Evolutionary conservation across 73 alveolate genomes (phyloP).

Genomic region (Tetrahymena thermophila): DNA sequence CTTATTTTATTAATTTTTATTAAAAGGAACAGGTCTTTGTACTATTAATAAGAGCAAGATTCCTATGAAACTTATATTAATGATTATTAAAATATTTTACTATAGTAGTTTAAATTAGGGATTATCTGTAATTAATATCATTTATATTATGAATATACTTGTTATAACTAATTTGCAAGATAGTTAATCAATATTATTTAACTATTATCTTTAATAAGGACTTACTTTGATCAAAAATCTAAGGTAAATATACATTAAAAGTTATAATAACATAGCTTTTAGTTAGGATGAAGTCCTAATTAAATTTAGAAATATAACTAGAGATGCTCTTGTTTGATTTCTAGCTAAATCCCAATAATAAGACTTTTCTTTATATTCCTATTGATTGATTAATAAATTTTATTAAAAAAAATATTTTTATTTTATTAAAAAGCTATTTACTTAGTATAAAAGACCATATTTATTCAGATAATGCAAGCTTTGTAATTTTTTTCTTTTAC

Average conservation of each 20-base stretch:
- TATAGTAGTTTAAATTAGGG: not conserved
- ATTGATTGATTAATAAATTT: not conserved
- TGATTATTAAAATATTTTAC: not conserved
- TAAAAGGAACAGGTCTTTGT: not conserved
- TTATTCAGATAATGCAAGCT: not conserved
- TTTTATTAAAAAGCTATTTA: not conserved
- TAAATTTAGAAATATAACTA: not conserved
- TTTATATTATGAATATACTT: not conserved
- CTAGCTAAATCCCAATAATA: not conserved
- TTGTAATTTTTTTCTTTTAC: not conserved
- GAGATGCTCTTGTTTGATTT: not conserved
- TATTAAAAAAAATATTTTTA: not conserved
- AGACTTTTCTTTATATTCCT: not conserved
- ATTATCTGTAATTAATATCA: not conserved
- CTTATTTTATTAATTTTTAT: not conserved
- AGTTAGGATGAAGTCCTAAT: not conserved
- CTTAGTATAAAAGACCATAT: not conserved
- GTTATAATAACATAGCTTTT: not conserved
- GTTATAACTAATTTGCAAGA: not conserved
- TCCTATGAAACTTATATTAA: not conserved
- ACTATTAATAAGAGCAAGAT: not conserved
- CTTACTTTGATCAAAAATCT: not conserved
- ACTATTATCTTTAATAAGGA: not conserved
- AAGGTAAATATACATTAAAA: not conserved
- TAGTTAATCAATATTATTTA: not conserved